phyloP scores from a whole-genome alignment of 352 stramenopile genomes.

The Globisporangium cylindrosporum region DNA sequence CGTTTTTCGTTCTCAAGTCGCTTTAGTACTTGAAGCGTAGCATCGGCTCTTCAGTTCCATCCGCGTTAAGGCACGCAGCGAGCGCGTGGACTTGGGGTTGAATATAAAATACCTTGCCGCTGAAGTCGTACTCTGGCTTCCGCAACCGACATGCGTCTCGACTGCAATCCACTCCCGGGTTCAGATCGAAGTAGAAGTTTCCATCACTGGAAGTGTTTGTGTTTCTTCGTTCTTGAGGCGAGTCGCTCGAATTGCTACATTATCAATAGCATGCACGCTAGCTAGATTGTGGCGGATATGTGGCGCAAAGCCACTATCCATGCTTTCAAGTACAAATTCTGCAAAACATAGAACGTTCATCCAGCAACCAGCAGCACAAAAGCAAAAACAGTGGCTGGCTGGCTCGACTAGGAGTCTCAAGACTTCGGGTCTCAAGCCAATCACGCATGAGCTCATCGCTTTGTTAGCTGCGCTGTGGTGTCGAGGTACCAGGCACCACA shows the following conservation, averaged over 20 bases:
- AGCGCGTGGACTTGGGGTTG: slow-evolving; percentile 1
- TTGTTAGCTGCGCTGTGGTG: too few relatives aligned
- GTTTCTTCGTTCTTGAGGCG: not conserved
- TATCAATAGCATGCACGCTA: too few relatives aligned
- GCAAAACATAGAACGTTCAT: too few relatives aligned
- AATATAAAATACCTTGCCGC: not conserved
- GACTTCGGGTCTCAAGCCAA: too few relatives aligned
- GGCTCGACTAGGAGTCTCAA: too few relatives aligned
- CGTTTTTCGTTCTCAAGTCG: not conserved
- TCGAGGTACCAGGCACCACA: too few relatives aligned
- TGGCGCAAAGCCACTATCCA: too few relatives aligned
- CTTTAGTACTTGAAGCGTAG: not conserved
- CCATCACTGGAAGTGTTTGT: not conserved
- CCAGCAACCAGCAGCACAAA: too few relatives aligned
- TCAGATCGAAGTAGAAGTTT: not conserved
- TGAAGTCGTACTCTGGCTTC: not conserved
- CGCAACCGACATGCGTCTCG: not conserved
- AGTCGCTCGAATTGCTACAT: not conserved
- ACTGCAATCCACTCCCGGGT: not conserved
- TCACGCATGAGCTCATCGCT: too few relatives aligned
- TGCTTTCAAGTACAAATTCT: too few relatives aligned
- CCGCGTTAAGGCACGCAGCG: not conserved
- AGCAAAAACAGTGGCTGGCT: too few relatives aligned
- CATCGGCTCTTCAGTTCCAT: not conserved
- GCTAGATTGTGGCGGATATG: too few relatives aligned